These are phyloP conservation scores for Gossypium bickii DNA, from an alignment of 345 rosid species.

Conservation along the genomic window DNA sequence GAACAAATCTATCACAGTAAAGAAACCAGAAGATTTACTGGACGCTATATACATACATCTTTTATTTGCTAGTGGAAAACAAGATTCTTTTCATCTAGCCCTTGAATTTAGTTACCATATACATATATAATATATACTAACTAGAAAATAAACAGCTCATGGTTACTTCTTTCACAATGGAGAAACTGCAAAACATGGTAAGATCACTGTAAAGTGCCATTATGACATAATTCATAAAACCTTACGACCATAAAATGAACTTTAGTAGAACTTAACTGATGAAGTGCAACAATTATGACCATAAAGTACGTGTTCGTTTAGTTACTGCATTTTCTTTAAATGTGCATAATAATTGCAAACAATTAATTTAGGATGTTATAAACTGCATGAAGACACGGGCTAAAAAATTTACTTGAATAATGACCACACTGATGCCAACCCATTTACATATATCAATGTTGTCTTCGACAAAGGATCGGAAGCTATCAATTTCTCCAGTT, in stretches of 20 bases:
- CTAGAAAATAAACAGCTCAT: background rate
- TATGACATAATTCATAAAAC: background rate
- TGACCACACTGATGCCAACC: constrained; percentile 67
- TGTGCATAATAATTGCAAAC: background rate
- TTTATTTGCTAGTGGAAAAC: background rate
- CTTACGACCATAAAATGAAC: constrained; percentile 1
- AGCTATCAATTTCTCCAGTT: constrained; percentile 76
- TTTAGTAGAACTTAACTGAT: background rate
- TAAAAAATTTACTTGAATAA: constrained; percentile 52
- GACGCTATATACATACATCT: background rate
- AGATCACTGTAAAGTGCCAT: background rate
- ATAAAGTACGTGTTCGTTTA: background rate
- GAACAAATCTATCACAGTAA: constrained; percentile 12
- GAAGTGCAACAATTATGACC: background rate
- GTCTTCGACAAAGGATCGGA: constrained; percentile 59
- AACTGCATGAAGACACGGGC: background rate
- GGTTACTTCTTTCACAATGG: background rate
- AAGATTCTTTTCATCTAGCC: background rate
- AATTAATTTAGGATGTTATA: background rate
- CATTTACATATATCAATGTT: constrained; percentile 74
- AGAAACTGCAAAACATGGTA: background rate
- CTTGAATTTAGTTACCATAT: background rate
- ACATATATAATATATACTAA: background rate
- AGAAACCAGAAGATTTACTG: background rate
- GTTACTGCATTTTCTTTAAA: background rate